Base-by-base conservation (phyloP, 2,329 filamentous ascomycete species). In the Onygena corvina region DNA sequence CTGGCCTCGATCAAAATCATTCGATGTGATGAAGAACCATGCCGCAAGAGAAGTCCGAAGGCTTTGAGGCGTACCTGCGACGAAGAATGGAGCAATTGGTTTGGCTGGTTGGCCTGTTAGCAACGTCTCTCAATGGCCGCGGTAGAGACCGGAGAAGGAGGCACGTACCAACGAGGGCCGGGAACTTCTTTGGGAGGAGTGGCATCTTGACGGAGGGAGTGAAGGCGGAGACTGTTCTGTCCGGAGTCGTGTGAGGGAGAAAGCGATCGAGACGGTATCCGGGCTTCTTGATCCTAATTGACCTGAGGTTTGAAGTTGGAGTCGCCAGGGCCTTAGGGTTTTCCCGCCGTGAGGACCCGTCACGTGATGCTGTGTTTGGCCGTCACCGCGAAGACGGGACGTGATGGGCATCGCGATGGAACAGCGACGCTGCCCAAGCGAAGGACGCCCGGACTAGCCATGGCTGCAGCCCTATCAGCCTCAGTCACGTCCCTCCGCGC, bases 51-150 rank as follows among this genome's bases (percentile, higher is more conserved):
- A 21, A n/a, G n/a, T 14, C 49, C 33, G 30, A 44, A 53, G 48
- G 40, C 48, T 2, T 29, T 27, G 27, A n/a, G 12, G 76, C 85
- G 67, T 92, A 94, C 90, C 88, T 68, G 90, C 90, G 71, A 78
- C 76, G 77, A 89, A 92, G 80, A 96, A 96, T 61, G 90, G 90
- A 69, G 80, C 81, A 82, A 93, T 82, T 62, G 90, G 88, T 77
- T 80, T 79, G 74, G 86, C 90, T 96, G 66, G 16, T 23, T 35
- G 46, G 29, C 18, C 9, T 7, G 18, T 68, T 64, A 48, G 50
- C 52, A 50, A 50, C 62, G 67, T 54, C 65, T 60, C 59, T 58
- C 52, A 53, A 52, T 53, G 56, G 61, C 51, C 51, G 49, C 8
- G 20, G 29, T 34, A 36, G 47, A 46, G 46, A 47, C 16, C 21